phyloP scores from a whole-genome alignment of 2,329 filamentous ascomycete species.

The Lizonia empirigonia region DNA sequence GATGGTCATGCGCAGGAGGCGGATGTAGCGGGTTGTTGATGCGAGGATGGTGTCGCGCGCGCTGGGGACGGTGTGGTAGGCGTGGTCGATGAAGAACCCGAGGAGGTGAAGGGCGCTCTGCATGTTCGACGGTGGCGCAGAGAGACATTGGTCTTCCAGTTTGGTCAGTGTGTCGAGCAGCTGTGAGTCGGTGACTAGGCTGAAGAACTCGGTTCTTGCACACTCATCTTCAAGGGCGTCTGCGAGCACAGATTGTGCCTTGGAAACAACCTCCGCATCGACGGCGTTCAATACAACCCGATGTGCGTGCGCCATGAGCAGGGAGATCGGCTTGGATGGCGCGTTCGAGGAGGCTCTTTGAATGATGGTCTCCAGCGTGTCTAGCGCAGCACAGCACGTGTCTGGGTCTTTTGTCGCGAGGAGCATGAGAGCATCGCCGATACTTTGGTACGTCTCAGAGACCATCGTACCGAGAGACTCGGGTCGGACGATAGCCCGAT shows the following conservation, averaged over 20 bases:
- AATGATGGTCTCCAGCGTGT: conserved; percentile 29
- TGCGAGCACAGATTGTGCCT: conserved; percentile 37
- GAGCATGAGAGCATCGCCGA: conserved; percentile 30
- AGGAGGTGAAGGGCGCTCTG: conserved; percentile 40
- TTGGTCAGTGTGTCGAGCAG: conserved; percentile 24
- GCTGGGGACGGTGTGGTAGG: conserved; percentile 17
- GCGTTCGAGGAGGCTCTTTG: conserved; percentile 11
- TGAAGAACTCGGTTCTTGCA: conserved; percentile 24
- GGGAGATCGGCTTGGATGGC: conserved; percentile 21
- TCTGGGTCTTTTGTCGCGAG: conserved; percentile 34
- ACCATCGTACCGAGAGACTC: conserved; percentile 16
- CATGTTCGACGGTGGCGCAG: conserved; percentile 37
- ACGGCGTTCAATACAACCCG: conserved; percentile 21
- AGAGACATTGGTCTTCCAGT: conserved; percentile 37
- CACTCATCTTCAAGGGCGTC: conserved; percentile 18
- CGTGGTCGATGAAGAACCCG: conserved; percentile 41
- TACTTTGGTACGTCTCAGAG: conserved; percentile 28
- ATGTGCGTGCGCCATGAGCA: conserved; percentile 32
- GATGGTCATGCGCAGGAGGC: conserved; percentile 38
- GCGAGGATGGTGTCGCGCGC: conserved; percentile 12
- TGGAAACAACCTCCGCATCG: conserved; percentile 39
- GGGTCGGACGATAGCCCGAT: conserved; percentile 32
- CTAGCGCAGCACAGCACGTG: conserved; percentile 33
- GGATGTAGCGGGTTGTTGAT: conserved; percentile 34
- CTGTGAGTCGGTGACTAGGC: conserved; percentile 18